A percentile compares a stretch with the other conserved stretches of the same genome.
phyloP scores from a whole-genome alignment of 2,329 filamentous ascomycete genomes.

The Trichoderma sp. region DNA sequence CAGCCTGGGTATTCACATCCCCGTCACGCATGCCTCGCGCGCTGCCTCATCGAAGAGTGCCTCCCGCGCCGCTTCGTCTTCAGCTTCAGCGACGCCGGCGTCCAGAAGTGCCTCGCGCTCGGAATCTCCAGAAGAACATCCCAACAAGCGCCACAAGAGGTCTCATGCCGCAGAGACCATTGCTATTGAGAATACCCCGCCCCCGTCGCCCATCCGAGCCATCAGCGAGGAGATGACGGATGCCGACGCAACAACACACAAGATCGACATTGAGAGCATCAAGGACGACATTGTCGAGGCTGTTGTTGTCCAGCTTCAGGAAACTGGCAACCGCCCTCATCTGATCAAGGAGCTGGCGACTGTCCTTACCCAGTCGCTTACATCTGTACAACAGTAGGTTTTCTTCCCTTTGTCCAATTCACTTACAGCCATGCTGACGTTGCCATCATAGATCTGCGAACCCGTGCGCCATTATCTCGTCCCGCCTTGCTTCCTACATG shows the following conservation, averaged over 20 bases:
- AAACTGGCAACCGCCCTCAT: constrained; percentile 87
- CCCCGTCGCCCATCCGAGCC: constrained; percentile 37
- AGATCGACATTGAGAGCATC: constrained; percentile 70
- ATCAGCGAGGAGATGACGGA: constrained; percentile 31
- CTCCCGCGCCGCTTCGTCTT: constrained; percentile 32
- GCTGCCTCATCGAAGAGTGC: constrained; percentile 45
- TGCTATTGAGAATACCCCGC: constrained; percentile 74
- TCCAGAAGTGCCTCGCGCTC: constrained; percentile 32
- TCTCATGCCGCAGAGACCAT: constrained; percentile 72
- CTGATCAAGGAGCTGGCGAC: constrained; percentile 89
- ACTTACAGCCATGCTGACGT: constrained; percentile 27
- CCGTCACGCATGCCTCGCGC: constrained; percentile 62
- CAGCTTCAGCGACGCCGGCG: constrained; percentile 32
- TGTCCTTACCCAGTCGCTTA: constrained; percentile 71
- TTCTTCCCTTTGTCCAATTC: constrained; percentile 12
- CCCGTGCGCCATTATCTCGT: constrained; percentile 91
- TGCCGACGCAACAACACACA: constrained; percentile 24
- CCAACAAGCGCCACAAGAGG: constrained; percentile 71
- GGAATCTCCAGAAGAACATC: constrained; percentile 37
- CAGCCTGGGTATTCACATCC: constrained; percentile 87
- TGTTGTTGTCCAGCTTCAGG: constrained; percentile 82
- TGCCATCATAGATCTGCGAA: constrained; percentile 74
- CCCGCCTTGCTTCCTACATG: constrained; percentile 82
- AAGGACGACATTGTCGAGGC: constrained; percentile 94
- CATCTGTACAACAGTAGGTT: constrained; percentile 87